These are phyloP conservation scores for Strobilomyces dryophilus DNA, from an alignment of 768 basidiomycete genomes.

Conservation along the genomic window DNA sequence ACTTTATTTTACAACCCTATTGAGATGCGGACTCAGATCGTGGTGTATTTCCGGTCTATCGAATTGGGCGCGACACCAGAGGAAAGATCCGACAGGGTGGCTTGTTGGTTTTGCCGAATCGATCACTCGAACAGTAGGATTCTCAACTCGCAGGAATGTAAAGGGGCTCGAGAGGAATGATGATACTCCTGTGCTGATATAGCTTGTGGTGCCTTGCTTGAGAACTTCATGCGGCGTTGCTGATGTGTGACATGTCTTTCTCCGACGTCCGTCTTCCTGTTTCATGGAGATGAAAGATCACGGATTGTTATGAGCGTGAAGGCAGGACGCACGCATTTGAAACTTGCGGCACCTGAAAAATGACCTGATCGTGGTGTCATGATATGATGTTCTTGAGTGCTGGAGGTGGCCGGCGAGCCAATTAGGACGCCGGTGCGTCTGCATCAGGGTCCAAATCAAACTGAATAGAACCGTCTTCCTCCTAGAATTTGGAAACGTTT, in stretches of 20 bases:
- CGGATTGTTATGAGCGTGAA: conserved; percentile 1
- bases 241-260: conserved; percentile 15
- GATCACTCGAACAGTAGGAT: not conserved
- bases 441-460: conserved; percentile 1
- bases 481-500: not conserved
- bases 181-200: conserved; percentile 5
- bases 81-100: not conserved
- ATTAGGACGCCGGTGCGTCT: not conserved
- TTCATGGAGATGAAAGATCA: conserved; percentile 22
- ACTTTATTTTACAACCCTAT: not conserved
- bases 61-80: not conserved
- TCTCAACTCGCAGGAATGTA: conserved; percentile 6
- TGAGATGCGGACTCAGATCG: conserved; percentile 1
- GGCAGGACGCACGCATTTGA: conserved; percentile 1
- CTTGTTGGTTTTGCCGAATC: not conserved
- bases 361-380: conserved; percentile 1
- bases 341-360: conserved; percentile 8
- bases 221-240: conserved; percentile 1
- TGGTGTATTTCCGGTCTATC: not conserved
- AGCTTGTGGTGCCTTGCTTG: not conserved
- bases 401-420: not conserved
- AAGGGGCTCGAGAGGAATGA: conserved; percentile 1
- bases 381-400: not conserved
- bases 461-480: not conserved
- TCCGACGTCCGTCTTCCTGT: conserved; percentile 10